Evolutionary conservation across 2,329 filamentous ascomycete species (phyloP).

Genomic region (Fusarium brachygibbosum): DNA sequence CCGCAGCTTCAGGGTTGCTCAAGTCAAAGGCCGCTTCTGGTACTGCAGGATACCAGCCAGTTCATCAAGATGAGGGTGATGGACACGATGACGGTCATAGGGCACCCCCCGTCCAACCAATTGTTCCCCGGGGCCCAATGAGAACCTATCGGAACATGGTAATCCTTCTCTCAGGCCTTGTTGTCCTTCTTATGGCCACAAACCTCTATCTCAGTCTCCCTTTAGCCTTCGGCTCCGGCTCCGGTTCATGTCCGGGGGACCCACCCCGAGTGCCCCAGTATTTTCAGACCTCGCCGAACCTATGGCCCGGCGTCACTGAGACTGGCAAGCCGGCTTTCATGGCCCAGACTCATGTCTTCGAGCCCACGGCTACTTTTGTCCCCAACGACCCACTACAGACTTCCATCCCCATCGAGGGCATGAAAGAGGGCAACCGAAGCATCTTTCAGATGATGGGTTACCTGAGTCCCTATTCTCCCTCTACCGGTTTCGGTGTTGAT

Average conservation of each 20-base stretch:
- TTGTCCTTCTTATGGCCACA: slow-evolving; percentile 55
- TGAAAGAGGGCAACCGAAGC: slow-evolving; percentile 68
- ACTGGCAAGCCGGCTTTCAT: slow-evolving; percentile 78
- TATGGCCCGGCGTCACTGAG: slow-evolving; percentile 75
- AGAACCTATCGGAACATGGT: slow-evolving; percentile 51
- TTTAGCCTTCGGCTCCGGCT: slow-evolving; percentile 45
- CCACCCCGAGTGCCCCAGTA: slow-evolving; percentile 68
- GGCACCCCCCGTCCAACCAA: slow-evolving; percentile 27
- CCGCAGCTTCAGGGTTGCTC: slow-evolving; percentile 33
- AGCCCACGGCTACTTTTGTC: slow-evolving; percentile 74
- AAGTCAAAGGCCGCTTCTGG: slow-evolving; percentile 35
- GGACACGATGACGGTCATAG: slow-evolving; percentile 35
- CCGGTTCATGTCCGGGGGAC: slow-evolving; percentile 49
- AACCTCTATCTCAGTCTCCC: slow-evolving; percentile 57
- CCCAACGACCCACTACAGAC: slow-evolving; percentile 80
- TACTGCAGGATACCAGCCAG: slow-evolving; percentile 51
- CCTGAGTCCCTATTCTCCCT: slow-evolving; percentile 77
- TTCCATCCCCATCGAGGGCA: slow-evolving; percentile 73
- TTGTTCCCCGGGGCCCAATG: slow-evolving; percentile 41
- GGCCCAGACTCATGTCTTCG: slow-evolving; percentile 76
- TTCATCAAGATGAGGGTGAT: slow-evolving; percentile 53
- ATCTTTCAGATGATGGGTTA: slow-evolving; percentile 79
- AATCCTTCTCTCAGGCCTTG: slow-evolving; percentile 51
- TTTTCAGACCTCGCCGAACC: slow-evolving; percentile 71
- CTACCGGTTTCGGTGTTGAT: slow-evolving; percentile 79